A percentile compares a stretch with the other conserved stretches of the same genome.
phyloP scores from a whole-genome alignment of 2,329 filamentous ascomycete species.

The Paramyrothecium sp. region DNA sequence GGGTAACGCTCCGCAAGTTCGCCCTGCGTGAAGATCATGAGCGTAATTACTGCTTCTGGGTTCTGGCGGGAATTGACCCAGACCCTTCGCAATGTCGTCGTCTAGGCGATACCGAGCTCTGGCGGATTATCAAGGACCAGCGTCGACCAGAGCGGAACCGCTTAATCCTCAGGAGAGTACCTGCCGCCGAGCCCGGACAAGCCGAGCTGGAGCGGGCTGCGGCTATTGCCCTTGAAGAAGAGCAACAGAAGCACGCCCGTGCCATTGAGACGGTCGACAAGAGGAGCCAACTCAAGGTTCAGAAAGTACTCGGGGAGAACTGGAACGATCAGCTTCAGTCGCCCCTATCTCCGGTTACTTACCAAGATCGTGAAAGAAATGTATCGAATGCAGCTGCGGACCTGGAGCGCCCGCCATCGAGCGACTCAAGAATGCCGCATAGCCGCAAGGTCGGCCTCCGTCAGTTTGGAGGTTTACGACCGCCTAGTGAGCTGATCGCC shows the following conservation, averaged over 20 bases:
- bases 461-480: constrained; percentile 87
- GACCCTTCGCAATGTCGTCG: constrained; percentile 79
- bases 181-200: constrained; percentile 82
- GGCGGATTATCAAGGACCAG: constrained; percentile 86
- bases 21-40: constrained; percentile 86
- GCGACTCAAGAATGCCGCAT: constrained; percentile 41
- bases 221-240: constrained; percentile 86
- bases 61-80: constrained; percentile 81
- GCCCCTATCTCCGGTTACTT: constrained; percentile 79
- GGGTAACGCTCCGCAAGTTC: constrained; percentile 85
- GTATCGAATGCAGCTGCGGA: constrained; percentile 58
- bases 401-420: constrained; percentile 54
- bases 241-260: constrained; percentile 67
- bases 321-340: constrained; percentile 80
- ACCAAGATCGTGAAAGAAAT: constrained; percentile 67
- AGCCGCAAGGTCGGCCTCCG: constrained; percentile 59
- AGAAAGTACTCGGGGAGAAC: constrained; percentile 84
- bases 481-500: constrained; percentile 95
- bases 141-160: constrained; percentile 84
- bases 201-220: constrained; percentile 86
- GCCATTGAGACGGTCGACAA: constrained; percentile 65
- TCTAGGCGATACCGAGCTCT: constrained; percentile 82
- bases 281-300: constrained; percentile 81
- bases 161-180: constrained; percentile 88
- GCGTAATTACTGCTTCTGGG: constrained; percentile 95